A percentile compares a stretch with the other conserved stretches of the same genome.
Conservation (phyloP, 768 basidiomycete species). For the Neoboletus magnificus region DNA sequence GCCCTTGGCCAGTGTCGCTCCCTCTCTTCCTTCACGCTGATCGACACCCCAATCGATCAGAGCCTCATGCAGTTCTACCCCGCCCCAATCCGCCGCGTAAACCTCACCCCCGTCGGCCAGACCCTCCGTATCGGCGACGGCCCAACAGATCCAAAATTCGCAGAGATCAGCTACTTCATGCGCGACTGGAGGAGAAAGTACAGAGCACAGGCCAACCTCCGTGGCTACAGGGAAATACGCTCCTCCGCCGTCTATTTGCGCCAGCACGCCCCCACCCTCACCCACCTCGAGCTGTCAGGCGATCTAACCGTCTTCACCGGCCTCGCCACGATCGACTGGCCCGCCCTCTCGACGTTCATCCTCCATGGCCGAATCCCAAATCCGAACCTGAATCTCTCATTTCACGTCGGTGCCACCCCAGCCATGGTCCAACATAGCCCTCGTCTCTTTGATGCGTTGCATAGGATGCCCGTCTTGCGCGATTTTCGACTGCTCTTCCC, state of each 20-base stretch:
- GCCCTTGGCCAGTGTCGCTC: conserved; percentile 27
- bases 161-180: conserved; percentile 34
- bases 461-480: conserved; percentile 29
- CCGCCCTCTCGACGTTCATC: conserved; percentile 26
- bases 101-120: conserved; percentile 33
- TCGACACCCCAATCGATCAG: conserved; percentile 36
- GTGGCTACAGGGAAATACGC: conserved; percentile 29
- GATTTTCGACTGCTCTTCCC: conserved; percentile 34
- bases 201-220: conserved; percentile 30
- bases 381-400: conserved; percentile 8
- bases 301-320: conserved; percentile 26
- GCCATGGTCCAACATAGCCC: not conserved
- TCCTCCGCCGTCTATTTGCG: conserved; percentile 31
- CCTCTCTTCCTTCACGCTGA: conserved; percentile 26
- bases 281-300: conserved; percentile 32
- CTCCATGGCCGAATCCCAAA: conserved; percentile 32
- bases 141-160: conserved; percentile 30
- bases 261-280: conserved; percentile 27
- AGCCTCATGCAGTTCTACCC: conserved; percentile 32
- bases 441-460: conserved; percentile 28
- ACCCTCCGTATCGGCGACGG: conserved; percentile 34
- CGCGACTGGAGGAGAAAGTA: conserved; percentile 36
- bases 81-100: conserved; percentile 23
- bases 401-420: conserved; percentile 8
- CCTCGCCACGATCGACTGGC: conserved; percentile 32